Conservation (phyloP, 345 rosid genomes). For the Salix arbutifolia region DNA sequence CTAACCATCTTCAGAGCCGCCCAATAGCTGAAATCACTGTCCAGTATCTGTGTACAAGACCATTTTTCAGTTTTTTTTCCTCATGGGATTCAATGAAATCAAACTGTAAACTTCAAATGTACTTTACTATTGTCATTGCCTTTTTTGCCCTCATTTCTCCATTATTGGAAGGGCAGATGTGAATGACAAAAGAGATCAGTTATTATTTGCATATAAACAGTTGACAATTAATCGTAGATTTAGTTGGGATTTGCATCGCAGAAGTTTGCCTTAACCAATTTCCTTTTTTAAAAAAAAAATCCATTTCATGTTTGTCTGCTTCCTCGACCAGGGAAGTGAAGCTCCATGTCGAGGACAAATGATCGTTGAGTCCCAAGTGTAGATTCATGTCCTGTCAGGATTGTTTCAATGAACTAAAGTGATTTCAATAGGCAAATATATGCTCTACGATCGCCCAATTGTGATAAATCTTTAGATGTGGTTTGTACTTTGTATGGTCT, state of each 20-base stretch:
- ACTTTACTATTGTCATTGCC: background rate
- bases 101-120: background rate
- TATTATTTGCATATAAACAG: background rate
- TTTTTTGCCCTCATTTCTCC: background rate
- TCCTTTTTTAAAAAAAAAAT: background rate
- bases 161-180: background rate
- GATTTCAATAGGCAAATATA: too few species aligned
- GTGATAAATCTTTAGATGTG: too few species aligned
- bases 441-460: too few species aligned
- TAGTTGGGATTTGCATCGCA: background rate
- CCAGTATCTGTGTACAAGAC: background rate
- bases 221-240: background rate
- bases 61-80: background rate
- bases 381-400: too few species aligned
- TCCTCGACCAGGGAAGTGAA: background rate
- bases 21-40: constrained; percentile 27
- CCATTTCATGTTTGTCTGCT: background rate
- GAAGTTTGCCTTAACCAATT: background rate
- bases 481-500: too few species aligned
- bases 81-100: too few species aligned
- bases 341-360: background rate
- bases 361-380: too few species aligned
- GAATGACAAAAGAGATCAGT: background rate
- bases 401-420: too few species aligned
- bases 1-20: constrained; percentile 72